Percentiles rank a stretch among this genome's conserved stretches.
phyloP scores from a whole-genome alignment of 352 stramenopile species.

The Phytophthora chlamydospora region DNA sequence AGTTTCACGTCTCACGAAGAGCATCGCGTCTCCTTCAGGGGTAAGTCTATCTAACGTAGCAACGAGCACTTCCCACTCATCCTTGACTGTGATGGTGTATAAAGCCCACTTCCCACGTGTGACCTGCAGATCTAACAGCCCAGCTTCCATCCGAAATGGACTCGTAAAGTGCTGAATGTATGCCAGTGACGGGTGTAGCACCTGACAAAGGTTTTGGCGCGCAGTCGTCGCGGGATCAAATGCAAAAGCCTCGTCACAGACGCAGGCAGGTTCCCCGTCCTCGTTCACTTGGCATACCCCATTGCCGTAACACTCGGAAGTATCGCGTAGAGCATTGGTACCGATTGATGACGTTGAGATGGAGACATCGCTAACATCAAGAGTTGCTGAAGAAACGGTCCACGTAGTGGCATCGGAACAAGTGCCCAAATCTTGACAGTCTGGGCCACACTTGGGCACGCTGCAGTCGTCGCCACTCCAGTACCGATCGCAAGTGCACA shows the following conservation, averaged over 20 bases:
- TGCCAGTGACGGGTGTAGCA: slow-evolving; percentile 59
- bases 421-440: slow-evolving; percentile 67
- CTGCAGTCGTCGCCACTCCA: slow-evolving; percentile 82
- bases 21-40: slow-evolving; percentile 64
- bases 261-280: slow-evolving; percentile 44
- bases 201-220: slow-evolving; percentile 63
- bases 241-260: slow-evolving; percentile 70
- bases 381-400: background rate
- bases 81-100: slow-evolving; percentile 61
- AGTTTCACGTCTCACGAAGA: slow-evolving; percentile 74
- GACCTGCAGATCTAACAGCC: slow-evolving; percentile 53
- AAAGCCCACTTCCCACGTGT: slow-evolving; percentile 59
- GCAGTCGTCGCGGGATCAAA: slow-evolving; percentile 50
- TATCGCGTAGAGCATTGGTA: slow-evolving; percentile 50
- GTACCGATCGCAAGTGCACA: slow-evolving; percentile 77
- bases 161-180: slow-evolving; percentile 62
- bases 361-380: background rate
- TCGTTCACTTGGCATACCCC: slow-evolving; percentile 54
- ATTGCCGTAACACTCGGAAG: slow-evolving; percentile 78
- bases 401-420: slow-evolving; percentile 41
- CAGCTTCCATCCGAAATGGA: slow-evolving; percentile 49
- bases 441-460: slow-evolving; percentile 69
- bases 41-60: slow-evolving; percentile 46
- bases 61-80: slow-evolving; percentile 67
- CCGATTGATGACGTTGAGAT: slow-evolving; percentile 25